These are phyloP conservation scores for Fusarium coicis DNA, from an alignment of 2,329 filamentous ascomycete species.

Conservation along the genomic window DNA sequence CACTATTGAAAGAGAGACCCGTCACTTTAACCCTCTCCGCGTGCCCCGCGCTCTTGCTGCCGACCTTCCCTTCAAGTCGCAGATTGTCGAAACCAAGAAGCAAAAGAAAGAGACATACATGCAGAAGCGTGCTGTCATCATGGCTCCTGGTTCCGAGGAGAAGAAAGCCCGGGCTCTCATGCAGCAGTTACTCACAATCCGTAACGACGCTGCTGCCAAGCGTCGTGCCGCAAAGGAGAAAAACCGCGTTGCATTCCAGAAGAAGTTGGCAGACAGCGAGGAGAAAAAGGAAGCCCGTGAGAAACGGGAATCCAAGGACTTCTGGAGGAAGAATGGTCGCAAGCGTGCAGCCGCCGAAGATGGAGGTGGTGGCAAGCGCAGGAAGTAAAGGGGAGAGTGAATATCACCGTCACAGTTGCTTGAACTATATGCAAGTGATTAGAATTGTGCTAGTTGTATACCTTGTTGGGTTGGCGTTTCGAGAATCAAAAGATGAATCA, in stretches of 20 bases:
- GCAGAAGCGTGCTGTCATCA: slow-evolving; percentile 93
- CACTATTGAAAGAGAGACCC: slow-evolving; percentile 69
- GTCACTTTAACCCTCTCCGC: slow-evolving; percentile 82
- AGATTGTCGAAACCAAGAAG: slow-evolving; percentile 83
- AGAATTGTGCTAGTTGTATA: slow-evolving; percentile 37
- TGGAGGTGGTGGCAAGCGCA: slow-evolving; percentile 52
- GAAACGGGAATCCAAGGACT: slow-evolving; percentile 92
- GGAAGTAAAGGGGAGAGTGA: slow-evolving; percentile 36
- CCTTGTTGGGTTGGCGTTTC: slow-evolving; percentile 41
- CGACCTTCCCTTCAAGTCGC: slow-evolving; percentile 89
- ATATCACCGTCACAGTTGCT: not conserved
- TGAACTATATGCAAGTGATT: slow-evolving; percentile 1
- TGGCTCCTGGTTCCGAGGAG: slow-evolving; percentile 84
- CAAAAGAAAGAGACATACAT: slow-evolving; percentile 87
- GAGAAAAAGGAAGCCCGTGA: slow-evolving; percentile 89
- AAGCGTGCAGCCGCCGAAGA: slow-evolving; percentile 62
- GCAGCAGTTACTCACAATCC: slow-evolving; percentile 90
- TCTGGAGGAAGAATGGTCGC: slow-evolving; percentile 90
- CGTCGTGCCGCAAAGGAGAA: slow-evolving; percentile 88
- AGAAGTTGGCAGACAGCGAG: slow-evolving; percentile 82
- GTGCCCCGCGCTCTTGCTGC: slow-evolving; percentile 85
- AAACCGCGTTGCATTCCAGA: slow-evolving; percentile 80
- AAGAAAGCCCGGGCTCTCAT: slow-evolving; percentile 87
- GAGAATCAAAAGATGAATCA: slow-evolving; percentile 30
- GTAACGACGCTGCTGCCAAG: slow-evolving; percentile 91